Conservation (phyloP, 257 asterid genomes). For the Solanum sejunctum region DNA sequence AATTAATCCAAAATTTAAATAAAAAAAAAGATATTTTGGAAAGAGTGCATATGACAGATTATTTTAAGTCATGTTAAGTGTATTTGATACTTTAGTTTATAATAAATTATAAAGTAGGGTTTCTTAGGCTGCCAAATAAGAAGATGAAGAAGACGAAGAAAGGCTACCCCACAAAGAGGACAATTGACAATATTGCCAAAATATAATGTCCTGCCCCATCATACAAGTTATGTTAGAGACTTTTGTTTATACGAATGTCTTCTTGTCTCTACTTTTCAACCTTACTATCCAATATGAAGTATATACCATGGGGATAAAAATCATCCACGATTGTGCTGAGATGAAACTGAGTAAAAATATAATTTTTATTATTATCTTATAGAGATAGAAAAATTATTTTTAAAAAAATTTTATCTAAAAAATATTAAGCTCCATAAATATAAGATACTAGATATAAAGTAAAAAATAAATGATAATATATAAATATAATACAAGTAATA, state of each 20-base stretch:
- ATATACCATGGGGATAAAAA: background rate
- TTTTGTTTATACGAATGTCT: background rate
- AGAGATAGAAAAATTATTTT: too few relatives aligned
- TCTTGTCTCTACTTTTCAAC: background rate
- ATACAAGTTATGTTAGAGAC: background rate
- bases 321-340: background rate
- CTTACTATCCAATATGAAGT: background rate
- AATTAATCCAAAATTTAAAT: background rate
- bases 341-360: too few relatives aligned
- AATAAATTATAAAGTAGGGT: background rate
- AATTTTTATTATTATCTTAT: too few relatives aligned
- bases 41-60: background rate
- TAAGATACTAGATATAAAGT: too few relatives aligned
- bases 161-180: constrained; percentile 14
- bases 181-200: background rate
- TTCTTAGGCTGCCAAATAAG: background rate
- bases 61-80: background rate
- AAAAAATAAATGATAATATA: too few relatives aligned
- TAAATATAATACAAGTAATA: too few relatives aligned
- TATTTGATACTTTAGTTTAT: background rate
- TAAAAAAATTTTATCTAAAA: too few relatives aligned
- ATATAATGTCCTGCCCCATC: background rate
- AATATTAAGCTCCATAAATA: too few relatives aligned
- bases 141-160: background rate
- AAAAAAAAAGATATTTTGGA: background rate